Percentiles rank a stretch among this genome's conserved stretches.
Evolutionary conservation across 176 grass and related monocot species (phyloP).

Genomic region (Alopecurus myosuroides): DNA sequence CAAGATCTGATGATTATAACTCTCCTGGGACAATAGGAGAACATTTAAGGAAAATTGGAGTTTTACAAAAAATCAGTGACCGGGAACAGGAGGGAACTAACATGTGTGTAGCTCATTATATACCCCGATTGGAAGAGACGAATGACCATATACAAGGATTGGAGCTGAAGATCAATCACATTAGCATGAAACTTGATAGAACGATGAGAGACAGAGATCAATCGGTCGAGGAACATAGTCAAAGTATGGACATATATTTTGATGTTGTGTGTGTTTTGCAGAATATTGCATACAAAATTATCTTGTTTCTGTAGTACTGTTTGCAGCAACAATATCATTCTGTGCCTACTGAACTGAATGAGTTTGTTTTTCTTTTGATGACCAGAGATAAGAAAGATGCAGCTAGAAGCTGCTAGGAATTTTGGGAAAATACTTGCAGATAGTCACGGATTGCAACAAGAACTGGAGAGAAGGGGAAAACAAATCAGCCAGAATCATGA

Average conservation of each 20-base stretch:
- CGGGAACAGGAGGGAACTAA: slow-evolving; percentile 30
- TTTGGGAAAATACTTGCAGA: slow-evolving; percentile 16
- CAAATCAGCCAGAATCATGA: slow-evolving; percentile 10
- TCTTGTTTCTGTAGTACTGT: neutral
- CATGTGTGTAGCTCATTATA: slow-evolving; percentile 33
- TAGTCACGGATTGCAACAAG: slow-evolving; percentile 5
- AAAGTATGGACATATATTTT: slow-evolving; percentile 29
- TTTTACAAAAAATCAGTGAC: slow-evolving; percentile 41
- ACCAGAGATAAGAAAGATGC: slow-evolving; percentile 36
- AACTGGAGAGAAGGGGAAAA: slow-evolving; percentile 17
- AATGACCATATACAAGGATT: slow-evolving; percentile 27
- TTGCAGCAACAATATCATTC: neutral
- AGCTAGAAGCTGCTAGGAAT: slow-evolving; percentile 2
- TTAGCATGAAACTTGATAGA: slow-evolving; percentile 30
- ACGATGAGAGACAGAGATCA: slow-evolving; percentile 46
- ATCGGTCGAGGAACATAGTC: slow-evolving; percentile 36
- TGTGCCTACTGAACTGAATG: neutral
- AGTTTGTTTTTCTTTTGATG: slow-evolving; percentile 9
- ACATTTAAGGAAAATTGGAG: slow-evolving; percentile 47
- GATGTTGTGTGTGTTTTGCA: neutral
- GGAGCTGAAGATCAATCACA: slow-evolving; percentile 32
- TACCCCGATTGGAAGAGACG: slow-evolving; percentile 32
- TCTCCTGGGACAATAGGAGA: slow-evolving; percentile 35
- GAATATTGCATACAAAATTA: neutral
- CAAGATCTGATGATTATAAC: slow-evolving; percentile 43